A percentile compares a stretch with the other conserved stretches of the same genome.
Conservation (phyloP, 2,329 filamentous ascomycete genomes). For the Fusarium piperis region DNA sequence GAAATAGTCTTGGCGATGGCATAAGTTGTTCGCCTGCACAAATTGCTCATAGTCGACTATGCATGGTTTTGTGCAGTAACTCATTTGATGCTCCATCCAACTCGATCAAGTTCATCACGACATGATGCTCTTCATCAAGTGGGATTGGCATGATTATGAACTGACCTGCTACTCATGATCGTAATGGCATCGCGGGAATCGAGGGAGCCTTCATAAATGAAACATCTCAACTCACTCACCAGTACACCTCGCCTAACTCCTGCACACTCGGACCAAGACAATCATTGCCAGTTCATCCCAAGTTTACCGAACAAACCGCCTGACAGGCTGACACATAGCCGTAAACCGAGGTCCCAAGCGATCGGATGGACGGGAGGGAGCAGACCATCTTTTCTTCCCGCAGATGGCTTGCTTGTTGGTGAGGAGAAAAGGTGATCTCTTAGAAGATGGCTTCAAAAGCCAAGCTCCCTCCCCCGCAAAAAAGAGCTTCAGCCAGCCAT, state of each 20-base stretch:
- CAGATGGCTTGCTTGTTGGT: neutral
- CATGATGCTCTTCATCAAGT: neutral
- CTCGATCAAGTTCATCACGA: neutral
- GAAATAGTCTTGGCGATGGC: neutral
- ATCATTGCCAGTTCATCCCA: neutral
- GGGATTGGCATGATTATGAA: neutral
- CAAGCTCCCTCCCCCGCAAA: neutral
- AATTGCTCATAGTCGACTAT: neutral
- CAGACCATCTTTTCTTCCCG: neutral
- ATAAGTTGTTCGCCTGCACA: neutral
- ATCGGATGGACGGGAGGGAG: neutral
- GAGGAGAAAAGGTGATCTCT: neutral
- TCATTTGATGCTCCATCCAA: neutral
- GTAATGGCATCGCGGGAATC: neutral
- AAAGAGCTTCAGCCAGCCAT: neutral
- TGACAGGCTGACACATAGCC: neutral
- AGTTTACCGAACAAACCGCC: neutral
- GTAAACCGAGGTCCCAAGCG: neutral
- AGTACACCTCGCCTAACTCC: neutral
- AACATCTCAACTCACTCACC: neutral
- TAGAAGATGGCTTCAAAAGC: constrained; percentile 9
- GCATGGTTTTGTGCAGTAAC: neutral
- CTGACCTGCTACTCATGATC: neutral
- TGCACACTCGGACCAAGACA: neutral
- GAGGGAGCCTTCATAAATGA: neutral